Evolutionary conservation across 202 grass and related monocot genomes (phyloP), one percentile per base, ranked within the genome.

Genomic region (Bolboschoenoplectus hybrid): DNA sequence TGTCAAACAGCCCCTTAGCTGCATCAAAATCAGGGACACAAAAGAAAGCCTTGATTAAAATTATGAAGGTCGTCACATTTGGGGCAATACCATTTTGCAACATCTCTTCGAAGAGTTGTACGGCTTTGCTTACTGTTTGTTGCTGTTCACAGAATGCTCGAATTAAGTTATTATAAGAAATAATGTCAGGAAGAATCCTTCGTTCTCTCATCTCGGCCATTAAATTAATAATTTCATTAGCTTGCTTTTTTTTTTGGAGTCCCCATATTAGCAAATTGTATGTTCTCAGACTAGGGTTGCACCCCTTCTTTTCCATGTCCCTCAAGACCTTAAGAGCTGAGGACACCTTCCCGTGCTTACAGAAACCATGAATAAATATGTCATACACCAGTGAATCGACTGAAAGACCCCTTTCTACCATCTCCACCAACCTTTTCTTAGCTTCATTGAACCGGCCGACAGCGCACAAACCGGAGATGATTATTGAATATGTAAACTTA

Each of bases 291-390:
- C 86, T 94, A 88, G 91, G 96, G 12, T 87, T 92, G 84, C 88
- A 95, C 57, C 91, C 85, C 88, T 91, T 98, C 85, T 91, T 98
- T 75, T 94, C 93, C 96, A 98, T 98, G 68, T 95, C 96, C 51
- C 89, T 95, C 62, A 98, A 81, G 80, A 95, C 96, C 82, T 93
- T 98, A 88, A 85, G 88, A 90, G 96, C 93, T 34, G 84, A 89
- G 39, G 90, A 88, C 13, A 91, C 89, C 86, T 92, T 98, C 58
- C 93, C 96, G 40, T 95, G 90, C 82, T 86, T 91, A 82, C 96
- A 98, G 79, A 91, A 98, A 26, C 87, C 82, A n/a, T 89, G 86
- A 87, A 98, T 87, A 86, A 98, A 98, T 56, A 84, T 94, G 74
- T 95, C 93, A 81, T 95, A 98, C 84, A 92, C 89, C 52, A 95